These are phyloP conservation scores for Amanita molliuscula DNA, from an alignment of 768 basidiomycete genomes.

Conservation along the genomic window DNA sequence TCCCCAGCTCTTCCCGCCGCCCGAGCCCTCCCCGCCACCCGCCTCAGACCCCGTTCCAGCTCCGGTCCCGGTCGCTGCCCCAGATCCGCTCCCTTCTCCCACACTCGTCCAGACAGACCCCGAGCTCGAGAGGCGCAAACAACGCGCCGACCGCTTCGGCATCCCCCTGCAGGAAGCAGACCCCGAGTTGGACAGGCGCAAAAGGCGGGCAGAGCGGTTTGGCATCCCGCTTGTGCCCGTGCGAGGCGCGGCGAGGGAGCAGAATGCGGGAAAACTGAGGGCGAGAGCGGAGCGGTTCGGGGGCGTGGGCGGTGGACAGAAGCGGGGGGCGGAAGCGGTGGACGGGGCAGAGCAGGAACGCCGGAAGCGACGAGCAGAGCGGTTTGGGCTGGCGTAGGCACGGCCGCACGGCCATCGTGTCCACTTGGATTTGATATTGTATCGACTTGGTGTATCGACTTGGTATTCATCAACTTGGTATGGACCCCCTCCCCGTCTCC, in stretches of 20 bases:
- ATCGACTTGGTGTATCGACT: no score
- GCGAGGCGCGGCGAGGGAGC: no score
- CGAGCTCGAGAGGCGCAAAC: slow-evolving; percentile 5
- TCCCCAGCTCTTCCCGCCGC: slow-evolving; percentile 17
- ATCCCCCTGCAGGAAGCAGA: slow-evolving; percentile 16
- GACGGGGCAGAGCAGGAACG: slow-evolving; percentile 45
- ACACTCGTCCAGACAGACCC: neutral
- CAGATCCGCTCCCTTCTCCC: no score
- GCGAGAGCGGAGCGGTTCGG: no score
- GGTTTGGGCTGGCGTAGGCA: slow-evolving; percentile 11
- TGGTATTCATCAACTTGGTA: no score
- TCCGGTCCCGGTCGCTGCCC: neutral
- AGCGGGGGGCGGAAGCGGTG: slow-evolving; percentile 47
- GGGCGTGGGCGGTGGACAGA: no score
- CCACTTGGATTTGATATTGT: no score
- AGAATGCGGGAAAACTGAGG: no score
- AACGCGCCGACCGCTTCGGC: slow-evolving; percentile 5
- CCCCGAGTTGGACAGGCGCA: slow-evolving; percentile 32
- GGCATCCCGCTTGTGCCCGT: slow-evolving; percentile 16
- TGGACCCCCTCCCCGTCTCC: slow-evolving; percentile 18
- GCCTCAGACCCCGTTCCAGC: neutral
- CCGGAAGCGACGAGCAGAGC: slow-evolving; percentile 52
- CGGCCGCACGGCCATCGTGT: neutral
- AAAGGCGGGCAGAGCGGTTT: slow-evolving; percentile 59
- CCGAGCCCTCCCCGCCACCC: neutral